phyloP scores from a whole-genome alignment of 192 early-diverging fungal species.

The Coemansia sp. region DNA sequence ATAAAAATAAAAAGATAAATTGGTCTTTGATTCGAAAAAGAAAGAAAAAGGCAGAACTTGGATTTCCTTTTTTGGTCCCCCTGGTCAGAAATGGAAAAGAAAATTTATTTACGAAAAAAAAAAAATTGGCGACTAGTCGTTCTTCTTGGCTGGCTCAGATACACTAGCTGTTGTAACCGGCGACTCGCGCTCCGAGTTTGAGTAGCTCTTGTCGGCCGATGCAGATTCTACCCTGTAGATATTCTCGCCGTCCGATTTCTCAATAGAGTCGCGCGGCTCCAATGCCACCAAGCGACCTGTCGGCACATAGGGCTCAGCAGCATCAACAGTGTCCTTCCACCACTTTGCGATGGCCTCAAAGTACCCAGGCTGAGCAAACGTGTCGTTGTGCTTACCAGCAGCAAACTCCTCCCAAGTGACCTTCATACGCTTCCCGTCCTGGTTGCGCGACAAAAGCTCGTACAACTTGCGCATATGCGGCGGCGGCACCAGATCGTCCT shows the following conservation, averaged over 20 bases:
- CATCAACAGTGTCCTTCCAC: conserved; percentile 40
- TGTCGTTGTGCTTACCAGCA: conserved; percentile 93
- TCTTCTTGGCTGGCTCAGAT: conserved; percentile 1
- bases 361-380: conserved; percentile 82
- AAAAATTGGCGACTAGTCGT: background rate
- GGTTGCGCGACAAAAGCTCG: conserved; percentile 59
- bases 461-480: conserved; percentile 82
- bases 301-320: conserved; percentile 51
- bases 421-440: conserved; percentile 21
- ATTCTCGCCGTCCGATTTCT: conserved; percentile 53
- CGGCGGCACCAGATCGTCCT: conserved; percentile 90
- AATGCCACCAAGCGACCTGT: conserved; percentile 44
- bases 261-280: conserved; percentile 40
- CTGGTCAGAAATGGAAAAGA: background rate
- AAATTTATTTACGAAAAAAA: background rate
- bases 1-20: background rate
- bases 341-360: conserved; percentile 70
- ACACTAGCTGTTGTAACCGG: background rate
- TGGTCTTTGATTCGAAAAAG: background rate
- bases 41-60: background rate
- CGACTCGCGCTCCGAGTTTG: conserved; percentile 23
- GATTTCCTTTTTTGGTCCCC: background rate
- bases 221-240: conserved; percentile 43
- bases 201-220: conserved; percentile 26
- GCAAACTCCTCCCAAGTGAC: conserved; percentile 66